These are phyloP conservation scores for Stephania yunnanensis DNA, from an alignment of 164 flowering plant genomes.

Conservation along the genomic window DNA sequence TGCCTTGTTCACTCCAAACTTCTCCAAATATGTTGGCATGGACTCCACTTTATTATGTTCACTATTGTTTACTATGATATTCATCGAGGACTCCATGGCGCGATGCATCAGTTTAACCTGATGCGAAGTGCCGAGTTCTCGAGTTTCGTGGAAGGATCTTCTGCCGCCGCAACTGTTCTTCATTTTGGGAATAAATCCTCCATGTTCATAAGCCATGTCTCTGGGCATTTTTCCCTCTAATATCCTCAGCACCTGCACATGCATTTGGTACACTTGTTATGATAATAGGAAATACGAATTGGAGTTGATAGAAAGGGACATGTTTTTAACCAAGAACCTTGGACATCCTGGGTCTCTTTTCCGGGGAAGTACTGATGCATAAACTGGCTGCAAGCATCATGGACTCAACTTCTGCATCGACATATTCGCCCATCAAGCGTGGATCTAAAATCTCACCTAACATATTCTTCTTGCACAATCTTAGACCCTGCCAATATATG, in stretches of 20 bases:
- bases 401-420: constrained; percentile 21
- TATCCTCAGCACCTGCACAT: constrained; percentile 25
- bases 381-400: constrained; percentile 36
- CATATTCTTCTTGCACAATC: constrained; percentile 21
- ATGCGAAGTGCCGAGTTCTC: constrained; percentile 5
- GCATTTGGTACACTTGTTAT: neutral
- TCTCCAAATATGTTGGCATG: constrained; percentile 11
- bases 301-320: neutral
- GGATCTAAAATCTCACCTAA: constrained; percentile 26
- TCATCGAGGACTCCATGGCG: constrained; percentile 4
- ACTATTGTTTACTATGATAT: neutral
- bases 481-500: constrained; percentile 19
- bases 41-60: neutral
- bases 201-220: constrained; percentile 12
- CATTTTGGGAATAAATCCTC: neutral
- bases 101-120: constrained; percentile 7
- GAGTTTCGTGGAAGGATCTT: constrained; percentile 7
- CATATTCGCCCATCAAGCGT: constrained; percentile 17
- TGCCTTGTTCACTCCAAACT: constrained; percentile 3
- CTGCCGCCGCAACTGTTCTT: constrained; percentile 1
- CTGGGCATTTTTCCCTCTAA: constrained; percentile 29
- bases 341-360: constrained; percentile 35
- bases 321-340: constrained; percentile 18
- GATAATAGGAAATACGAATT: neutral
- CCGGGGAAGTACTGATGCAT: constrained; percentile 28